Base-by-base conservation (phyloP, 2,329 filamentous ascomycete genomes). In the Clonostachys sp. region DNA sequence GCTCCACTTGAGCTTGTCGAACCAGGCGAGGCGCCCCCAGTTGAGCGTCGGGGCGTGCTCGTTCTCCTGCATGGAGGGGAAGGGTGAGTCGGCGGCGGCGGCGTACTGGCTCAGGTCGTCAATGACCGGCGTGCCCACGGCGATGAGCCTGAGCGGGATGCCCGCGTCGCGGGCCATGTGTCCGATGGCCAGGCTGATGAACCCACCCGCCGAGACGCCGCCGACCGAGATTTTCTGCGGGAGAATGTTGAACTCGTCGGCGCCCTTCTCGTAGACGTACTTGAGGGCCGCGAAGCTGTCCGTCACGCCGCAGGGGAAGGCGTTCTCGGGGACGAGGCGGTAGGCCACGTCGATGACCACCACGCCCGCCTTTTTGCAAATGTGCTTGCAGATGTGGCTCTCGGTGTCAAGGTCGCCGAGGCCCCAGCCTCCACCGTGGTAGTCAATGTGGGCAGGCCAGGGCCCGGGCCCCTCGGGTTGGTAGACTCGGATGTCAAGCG, bases 331-430 rank as follows among this genome's bases (percentile, higher is more conserved):
- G 0, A 75, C 71, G 2, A 78, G 66, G 5, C 75, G 68, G 53
- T 79, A 80, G n/a, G 59, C 73, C 12, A 78, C 70, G 52, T 77
- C 72, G 46, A 80, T 64, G 30, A 78, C 72, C 13, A 63, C 65
- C 30, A 74, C 73, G 24, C 63, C 61, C 18, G 68, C 68, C 42
- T 67, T 61, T 30, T 63, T 60, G 57, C 68, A 73, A 20, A 77
- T 62, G 52, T 76, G 72, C 45, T 65, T 63, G 64, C 72, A 75
- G 47, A 77, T 70, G 51, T 74, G 67, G 4, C 67, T 61, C 59
- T 78, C 75, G 1, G 73, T 75, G 17, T 73, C 68, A 12, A 77
- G 60, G 49, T 75, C 74, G 2, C 74, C 75, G 2, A 77, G 63
- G 1, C 71, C 73, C 66, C 74, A 78, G 30, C 69, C 70, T 18